Percentiles rank a stretch among this genome's conserved stretches.
Evolutionary conservation across 768 basidiomycete genomes (phyloP).

Genomic region (Lentinus brumalis): DNA sequence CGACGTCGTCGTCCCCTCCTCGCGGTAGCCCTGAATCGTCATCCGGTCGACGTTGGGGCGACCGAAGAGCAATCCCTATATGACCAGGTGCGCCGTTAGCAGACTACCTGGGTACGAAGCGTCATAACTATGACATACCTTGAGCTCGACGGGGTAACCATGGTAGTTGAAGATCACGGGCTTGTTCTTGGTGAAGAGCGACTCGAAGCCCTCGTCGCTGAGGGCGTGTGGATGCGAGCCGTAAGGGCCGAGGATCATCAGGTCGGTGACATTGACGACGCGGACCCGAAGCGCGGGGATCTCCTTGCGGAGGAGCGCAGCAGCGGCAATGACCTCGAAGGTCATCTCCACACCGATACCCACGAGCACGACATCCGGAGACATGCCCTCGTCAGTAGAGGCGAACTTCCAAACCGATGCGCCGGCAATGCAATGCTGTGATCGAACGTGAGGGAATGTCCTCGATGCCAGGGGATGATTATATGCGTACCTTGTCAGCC

Average conservation of each 20-base stretch:
- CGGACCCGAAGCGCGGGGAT: conserved; percentile 77
- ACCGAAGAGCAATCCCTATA: conserved; percentile 54
- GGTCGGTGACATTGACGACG: conserved; percentile 87
- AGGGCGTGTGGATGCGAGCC: conserved; percentile 81
- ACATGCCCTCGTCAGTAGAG: conserved; percentile 68
- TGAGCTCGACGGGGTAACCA: conserved; percentile 74
- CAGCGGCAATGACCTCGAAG: conserved; percentile 87
- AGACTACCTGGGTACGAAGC: no score
- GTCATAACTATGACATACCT: conserved; percentile 31
- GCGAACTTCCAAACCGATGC: conserved; percentile 86
- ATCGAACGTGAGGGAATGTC: neutral
- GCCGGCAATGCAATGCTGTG: conserved; percentile 81
- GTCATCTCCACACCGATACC: conserved; percentile 89
- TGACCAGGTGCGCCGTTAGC: neutral
- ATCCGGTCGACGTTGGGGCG: conserved; percentile 51
- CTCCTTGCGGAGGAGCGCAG: conserved; percentile 70
- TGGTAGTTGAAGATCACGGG: conserved; percentile 84
- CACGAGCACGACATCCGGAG: conserved; percentile 81
- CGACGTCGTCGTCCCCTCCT: conserved; percentile 81
- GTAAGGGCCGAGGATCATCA: conserved; percentile 75
- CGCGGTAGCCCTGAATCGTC: conserved; percentile 63
- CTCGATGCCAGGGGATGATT: neutral
- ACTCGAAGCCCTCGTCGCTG: conserved; percentile 57
- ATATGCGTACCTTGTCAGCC: conserved; percentile 55
- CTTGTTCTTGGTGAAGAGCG: conserved; percentile 71